A percentile compares a stretch with the other conserved stretches of the same genome.
These are phyloP conservation scores for Metschnikowia cubensis DNA, from an alignment of 805 yeast species.

Conservation along the genomic window DNA sequence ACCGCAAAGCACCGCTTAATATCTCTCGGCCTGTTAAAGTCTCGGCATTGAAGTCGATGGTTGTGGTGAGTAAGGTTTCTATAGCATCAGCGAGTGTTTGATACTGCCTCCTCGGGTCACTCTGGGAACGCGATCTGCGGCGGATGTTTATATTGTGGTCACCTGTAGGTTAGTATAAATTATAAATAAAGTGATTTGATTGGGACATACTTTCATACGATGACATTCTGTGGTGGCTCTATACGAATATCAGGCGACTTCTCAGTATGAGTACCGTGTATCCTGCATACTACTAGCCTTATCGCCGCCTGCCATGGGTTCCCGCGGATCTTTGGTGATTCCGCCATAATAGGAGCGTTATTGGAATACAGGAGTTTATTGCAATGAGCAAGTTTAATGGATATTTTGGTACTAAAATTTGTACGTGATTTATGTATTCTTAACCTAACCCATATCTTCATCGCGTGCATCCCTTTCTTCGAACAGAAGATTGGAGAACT, in stretches of 20 bases:
- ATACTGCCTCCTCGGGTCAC: slow-evolving; percentile 23
- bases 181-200: not conserved
- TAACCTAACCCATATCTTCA: not conserved
- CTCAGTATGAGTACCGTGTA: not conserved
- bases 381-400: no score
- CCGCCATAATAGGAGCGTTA: no score
- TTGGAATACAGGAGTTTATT: no score
- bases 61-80: slow-evolving; percentile 29
- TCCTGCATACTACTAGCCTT: not conserved
- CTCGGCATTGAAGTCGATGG: slow-evolving; percentile 10
- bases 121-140: slow-evolving; percentile 7
- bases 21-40: slow-evolving; percentile 20
- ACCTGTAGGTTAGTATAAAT: slow-evolving; percentile 21
- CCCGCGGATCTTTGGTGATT: no score
- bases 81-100: slow-evolving; percentile 32
- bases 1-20: slow-evolving; percentile 29
- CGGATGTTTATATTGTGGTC: slow-evolving; percentile 38
- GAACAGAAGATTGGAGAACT: slow-evolving; percentile 3
- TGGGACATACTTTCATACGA: slow-evolving; percentile 41
- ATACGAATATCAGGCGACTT: slow-evolving; percentile 1
- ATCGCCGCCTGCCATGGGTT: not conserved
- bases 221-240: slow-evolving; percentile 26
- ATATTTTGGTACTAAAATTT: not conserved
- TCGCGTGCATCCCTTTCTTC: not conserved
- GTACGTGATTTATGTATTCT: not conserved